A percentile compares a stretch with the other conserved stretches of the same genome.
Evolutionary conservation across 257 asterid species (phyloP).

Genomic region (Solanum raphanifolium): DNA sequence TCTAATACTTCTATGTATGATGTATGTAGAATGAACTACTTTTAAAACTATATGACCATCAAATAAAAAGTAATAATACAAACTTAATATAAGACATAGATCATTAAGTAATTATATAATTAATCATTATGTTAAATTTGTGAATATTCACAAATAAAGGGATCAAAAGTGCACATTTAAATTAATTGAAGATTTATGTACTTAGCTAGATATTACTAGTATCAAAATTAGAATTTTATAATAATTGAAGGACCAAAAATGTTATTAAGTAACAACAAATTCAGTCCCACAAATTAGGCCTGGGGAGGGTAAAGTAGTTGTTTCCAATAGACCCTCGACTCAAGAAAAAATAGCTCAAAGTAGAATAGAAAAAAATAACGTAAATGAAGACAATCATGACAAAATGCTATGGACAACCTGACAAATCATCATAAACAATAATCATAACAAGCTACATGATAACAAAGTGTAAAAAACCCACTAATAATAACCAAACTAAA

Average conservation of each 20-base stretch:
- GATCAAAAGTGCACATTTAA: neutral
- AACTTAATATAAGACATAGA: neutral
- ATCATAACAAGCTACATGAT: no score
- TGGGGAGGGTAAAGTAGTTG: neutral
- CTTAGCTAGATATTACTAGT: neutral
- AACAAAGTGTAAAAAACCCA: neutral
- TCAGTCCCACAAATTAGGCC: no score
- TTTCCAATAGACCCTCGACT: neutral
- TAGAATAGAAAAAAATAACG: no score
- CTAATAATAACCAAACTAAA: neutral
- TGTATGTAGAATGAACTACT: neutral
- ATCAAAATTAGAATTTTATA: neutral
- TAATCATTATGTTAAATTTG: neutral
- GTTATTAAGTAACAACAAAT: no score
- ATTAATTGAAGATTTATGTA: neutral
- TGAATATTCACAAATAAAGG: neutral
- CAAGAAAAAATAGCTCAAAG: no score
- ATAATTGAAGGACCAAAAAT: neutral
- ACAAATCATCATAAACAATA: neutral
- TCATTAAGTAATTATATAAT: neutral
- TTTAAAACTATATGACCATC: neutral
- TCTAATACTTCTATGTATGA: neutral
- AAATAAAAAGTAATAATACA: neutral
- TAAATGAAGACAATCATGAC: neutral
- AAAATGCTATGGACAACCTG: no score